Percentiles rank a stretch among this genome's conserved stretches.
phyloP scores from a whole-genome alignment of 2,329 filamentous ascomycete genomes.

The Aspergillus pseudoviridinutans region DNA sequence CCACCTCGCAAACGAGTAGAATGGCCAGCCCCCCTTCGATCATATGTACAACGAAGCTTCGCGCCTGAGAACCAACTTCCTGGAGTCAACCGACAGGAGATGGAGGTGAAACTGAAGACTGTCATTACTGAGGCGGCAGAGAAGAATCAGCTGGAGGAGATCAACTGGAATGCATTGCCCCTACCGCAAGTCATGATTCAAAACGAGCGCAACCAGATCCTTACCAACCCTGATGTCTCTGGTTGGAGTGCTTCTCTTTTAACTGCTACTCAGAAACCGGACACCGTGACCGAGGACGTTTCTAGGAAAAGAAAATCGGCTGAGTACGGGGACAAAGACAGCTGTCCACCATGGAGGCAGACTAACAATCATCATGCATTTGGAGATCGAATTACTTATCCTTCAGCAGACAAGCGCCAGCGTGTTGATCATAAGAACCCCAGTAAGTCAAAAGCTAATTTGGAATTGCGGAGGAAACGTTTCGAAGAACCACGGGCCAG shows the following conservation, averaged over 20 bases:
- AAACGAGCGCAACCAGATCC: conserved; percentile 57
- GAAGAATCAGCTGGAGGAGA: conserved; percentile 62
- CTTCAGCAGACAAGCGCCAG: conserved; percentile 49
- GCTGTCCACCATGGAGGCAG: conserved; percentile 69
- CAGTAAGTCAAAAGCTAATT: conserved; percentile 87
- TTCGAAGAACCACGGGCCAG: conserved; percentile 60
- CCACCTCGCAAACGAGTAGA: conserved; percentile 56
- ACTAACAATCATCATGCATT: conserved; percentile 60
- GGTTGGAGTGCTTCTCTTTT: conserved; percentile 26
- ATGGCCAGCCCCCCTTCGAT: conserved; percentile 78
- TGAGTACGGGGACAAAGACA: conserved; percentile 52
- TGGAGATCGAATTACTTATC: conserved; percentile 71
- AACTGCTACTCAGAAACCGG: conserved; percentile 18
- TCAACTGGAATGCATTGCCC: conserved; percentile 79
- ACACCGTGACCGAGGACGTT: conserved; percentile 22
- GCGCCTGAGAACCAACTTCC: conserved; percentile 65
- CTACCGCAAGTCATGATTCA: conserved; percentile 81
- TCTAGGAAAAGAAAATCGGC: conserved; percentile 80
- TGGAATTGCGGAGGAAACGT: conserved; percentile 85
- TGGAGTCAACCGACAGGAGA: conserved; percentile 62
- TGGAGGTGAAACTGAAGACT: conserved; percentile 79
- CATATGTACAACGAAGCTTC: conserved; percentile 88
- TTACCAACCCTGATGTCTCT: conserved; percentile 44
- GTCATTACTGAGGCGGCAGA: conserved; percentile 82
- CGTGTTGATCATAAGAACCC: conserved; percentile 50